Base-by-base conservation (phyloP, 2,329 filamentous ascomycete species). In the Colletotrichum sp. region DNA sequence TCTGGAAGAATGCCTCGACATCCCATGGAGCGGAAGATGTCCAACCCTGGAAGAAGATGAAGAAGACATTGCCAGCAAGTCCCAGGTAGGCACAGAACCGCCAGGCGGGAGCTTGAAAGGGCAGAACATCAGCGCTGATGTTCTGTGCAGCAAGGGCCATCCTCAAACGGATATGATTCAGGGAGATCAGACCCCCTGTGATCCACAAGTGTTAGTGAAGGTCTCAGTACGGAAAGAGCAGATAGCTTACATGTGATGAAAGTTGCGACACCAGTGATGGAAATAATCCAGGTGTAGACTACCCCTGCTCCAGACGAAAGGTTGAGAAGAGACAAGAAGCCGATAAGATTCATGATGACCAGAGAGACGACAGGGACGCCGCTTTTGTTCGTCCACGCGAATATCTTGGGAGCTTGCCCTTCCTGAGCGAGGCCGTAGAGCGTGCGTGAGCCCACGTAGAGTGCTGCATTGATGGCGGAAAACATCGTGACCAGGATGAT, bases 401-500 rank as follows among this genome's bases (percentile, higher is more conserved):
- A 84, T 77, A 92, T 87, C 7, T 82, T 83, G 0, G 90, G 90
- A 1, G 90, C 90, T 78, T 89, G 88, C 16, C 85, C 84, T 16
- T 86, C 86, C 16, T 88, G 85, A 2, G 89, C 88, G 85, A 92
- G 88, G 80, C 88, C 90, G 3, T 90, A 84, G 2, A 92, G 82
- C 0, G 89, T 90, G n/a, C 90, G 86, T 1, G 88, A 89, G 8
- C 87, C 88, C 62, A 91, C 89, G 78, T 91, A 91, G 52, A 92
- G 86, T 1, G 87, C 88, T 49, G 86, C 87, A 79, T 91, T 91
- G 19, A 86, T 85, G 4, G 89, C 87, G 0, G 84, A 87, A 61
- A 89, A 84, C 25, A 90, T 87, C 34, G 89, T 89, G n/a, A 89
- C 85, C 59, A 92, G 84, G 75, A 89, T 89, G 70, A 90, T 84